Percentiles rank a stretch among this genome's conserved stretches.
Evolutionary conservation across 495 filamentous ascomycete genomes (phyloP).

Genomic region (Penicillium manginii): DNA sequence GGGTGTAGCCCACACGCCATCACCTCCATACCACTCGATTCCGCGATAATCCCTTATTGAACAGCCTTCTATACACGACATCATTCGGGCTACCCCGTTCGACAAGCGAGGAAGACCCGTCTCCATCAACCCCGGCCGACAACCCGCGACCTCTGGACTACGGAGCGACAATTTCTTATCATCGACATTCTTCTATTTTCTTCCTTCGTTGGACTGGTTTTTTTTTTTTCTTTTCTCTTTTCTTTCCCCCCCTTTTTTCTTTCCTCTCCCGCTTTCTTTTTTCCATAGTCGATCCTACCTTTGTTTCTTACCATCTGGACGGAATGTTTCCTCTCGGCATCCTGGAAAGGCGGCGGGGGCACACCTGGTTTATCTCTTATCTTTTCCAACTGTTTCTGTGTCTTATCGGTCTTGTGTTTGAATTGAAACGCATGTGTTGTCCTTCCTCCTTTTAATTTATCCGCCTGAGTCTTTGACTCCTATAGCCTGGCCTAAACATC

Average conservation of each 20-base stretch:
- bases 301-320: slow-evolving; percentile 37
- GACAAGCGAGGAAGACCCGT: slow-evolving; percentile 28
- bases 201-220: slow-evolving; percentile 13
- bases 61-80: slow-evolving; percentile 11
- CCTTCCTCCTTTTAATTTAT: slow-evolving; percentile 15
- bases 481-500: background rate
- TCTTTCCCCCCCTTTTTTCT: slow-evolving; percentile 14
- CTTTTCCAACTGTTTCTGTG: slow-evolving; percentile 27
- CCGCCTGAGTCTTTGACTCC: slow-evolving; percentile 3
- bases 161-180: slow-evolving; percentile 26
- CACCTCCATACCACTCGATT: slow-evolving; percentile 13
- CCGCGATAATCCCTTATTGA: slow-evolving; percentile 17
- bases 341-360: slow-evolving; percentile 38
- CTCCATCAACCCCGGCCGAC: slow-evolving; percentile 22
- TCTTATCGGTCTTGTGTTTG: slow-evolving; percentile 31
- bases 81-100: slow-evolving; percentile 21
- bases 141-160: slow-evolving; percentile 25
- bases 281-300: slow-evolving; percentile 16
- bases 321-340: slow-evolving; percentile 35
- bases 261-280: slow-evolving; percentile 21
- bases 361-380: slow-evolving; percentile 37
- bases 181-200: slow-evolving; percentile 14
- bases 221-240: slow-evolving; percentile 19
- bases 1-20: slow-evolving; percentile 20
- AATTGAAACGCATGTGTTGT: slow-evolving; percentile 40